Evolutionary conservation across 139 green algal species (phyloP), one percentile per base, ranked within the genome.

Genomic region (Picochlorum sp.): DNA sequence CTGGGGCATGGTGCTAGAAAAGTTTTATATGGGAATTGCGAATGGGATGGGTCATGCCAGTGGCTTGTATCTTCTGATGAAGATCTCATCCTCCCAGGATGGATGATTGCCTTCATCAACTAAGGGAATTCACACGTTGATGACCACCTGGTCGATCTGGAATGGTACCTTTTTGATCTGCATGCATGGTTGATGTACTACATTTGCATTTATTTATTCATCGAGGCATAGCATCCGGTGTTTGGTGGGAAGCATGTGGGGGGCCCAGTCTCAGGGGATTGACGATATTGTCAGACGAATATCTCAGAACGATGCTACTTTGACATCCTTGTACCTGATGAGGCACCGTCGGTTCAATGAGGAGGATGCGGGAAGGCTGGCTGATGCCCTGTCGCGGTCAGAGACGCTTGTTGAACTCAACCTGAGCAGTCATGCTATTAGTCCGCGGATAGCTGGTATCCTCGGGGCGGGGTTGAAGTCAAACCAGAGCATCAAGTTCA

Each of bases 401-500:
- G 62, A 61, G 1, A 20, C 10, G 15, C 63, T 81, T 44, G 62
- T 41, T 18, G 65, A 75, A 28, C 62, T 81, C 24, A 63, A 45
- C 31, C 21, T 71, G n/a, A 61, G 31, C 37, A 44, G 55, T 28
- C 74, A 80, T 26, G 21, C 55, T 49, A 30, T 76, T 6, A 30
- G 37, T 7, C 13, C 70, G 20, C 10, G 23, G 10, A 45, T 62
- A 3, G 55, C 65, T 34, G 45, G 44, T n/a, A 37, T 34, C 7
- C 23, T 74, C 41, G 52, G 47, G 15, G 10, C 6, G 7, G 45
- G 38, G 15, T 55, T 76, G 14, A 30, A 54, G 14, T 14, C 34
- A 16, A 74, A 60, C 23, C 1, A 13, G 16, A 61, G 45, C 10
- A 55, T 76, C 2, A 6, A 14, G 24, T 49, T 31, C 31, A 49